A percentile compares a stretch with the other conserved stretches of the same genome.
Conservation (phyloP, 352 stramenopile species). For the Globisporangium canariense region DNA sequence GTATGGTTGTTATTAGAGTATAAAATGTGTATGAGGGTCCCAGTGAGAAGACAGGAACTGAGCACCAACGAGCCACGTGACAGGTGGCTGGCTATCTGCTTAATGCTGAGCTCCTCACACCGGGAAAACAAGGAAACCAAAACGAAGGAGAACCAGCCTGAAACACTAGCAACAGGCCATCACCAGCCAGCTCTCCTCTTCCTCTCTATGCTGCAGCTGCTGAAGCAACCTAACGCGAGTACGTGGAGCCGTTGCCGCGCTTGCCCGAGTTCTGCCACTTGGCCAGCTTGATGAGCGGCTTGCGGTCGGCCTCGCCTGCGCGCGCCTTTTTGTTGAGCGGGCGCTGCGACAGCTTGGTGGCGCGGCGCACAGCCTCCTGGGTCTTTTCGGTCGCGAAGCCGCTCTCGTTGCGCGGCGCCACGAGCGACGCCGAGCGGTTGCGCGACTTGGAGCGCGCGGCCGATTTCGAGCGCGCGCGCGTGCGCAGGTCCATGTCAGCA, state of each 20-base stretch:
- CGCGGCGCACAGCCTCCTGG: constrained; percentile 41
- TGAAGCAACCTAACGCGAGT: constrained; percentile 64
- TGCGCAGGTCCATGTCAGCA: constrained; percentile 60
- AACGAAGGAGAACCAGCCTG: constrained; percentile 12
- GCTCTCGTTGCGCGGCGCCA: constrained; percentile 65
- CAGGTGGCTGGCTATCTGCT: no score
- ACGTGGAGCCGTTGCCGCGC: constrained; percentile 68
- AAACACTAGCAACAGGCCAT: background rate
- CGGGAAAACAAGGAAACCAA: constrained; percentile 5
- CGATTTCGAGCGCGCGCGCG: constrained; percentile 72
- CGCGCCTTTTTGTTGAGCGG: constrained; percentile 79
- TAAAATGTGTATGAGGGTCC: constrained; percentile 16
- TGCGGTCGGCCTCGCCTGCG: constrained; percentile 78
- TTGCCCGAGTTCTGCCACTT: constrained; percentile 91
- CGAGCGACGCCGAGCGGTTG: constrained; percentile 77
- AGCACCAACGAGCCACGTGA: background rate
- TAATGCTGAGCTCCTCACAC: background rate
- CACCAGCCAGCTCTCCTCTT: constrained; percentile 3
- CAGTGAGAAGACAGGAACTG: background rate
- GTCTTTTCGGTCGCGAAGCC: constrained; percentile 59
- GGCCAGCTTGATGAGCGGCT: constrained; percentile 77
- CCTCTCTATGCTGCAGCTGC: constrained; percentile 19
- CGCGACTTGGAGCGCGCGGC: constrained; percentile 71
- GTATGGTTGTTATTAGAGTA: constrained; percentile 22
- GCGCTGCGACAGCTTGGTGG: constrained; percentile 59